These are phyloP conservation scores for Camellia sinensis DNA, from an alignment of 148 eudicot species.

Conservation along the genomic window DNA sequence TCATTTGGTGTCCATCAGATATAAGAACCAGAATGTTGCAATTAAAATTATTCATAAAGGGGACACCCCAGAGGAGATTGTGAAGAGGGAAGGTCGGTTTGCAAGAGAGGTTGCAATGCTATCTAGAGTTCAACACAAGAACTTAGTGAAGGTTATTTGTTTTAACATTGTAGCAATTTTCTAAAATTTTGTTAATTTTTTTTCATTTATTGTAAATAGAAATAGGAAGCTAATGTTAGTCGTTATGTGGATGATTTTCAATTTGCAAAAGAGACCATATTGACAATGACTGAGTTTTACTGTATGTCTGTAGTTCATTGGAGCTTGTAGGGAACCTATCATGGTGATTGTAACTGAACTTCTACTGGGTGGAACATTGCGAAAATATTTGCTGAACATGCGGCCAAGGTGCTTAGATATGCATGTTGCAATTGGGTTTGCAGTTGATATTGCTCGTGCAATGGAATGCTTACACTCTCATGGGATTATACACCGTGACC, in stretches of 20 bases:
- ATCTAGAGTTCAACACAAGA: slow-evolving; percentile 86
- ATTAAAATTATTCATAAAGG: slow-evolving; percentile 83
- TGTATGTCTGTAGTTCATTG: slow-evolving; percentile 46
- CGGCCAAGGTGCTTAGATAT: slow-evolving; percentile 54
- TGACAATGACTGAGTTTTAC: not conserved
- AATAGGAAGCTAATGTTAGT: not conserved
- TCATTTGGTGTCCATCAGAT: slow-evolving; percentile 41
- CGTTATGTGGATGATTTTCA: not conserved
- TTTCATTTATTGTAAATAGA: not conserved
- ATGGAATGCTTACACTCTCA: slow-evolving; percentile 76
- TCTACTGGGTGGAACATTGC: slow-evolving; percentile 56
- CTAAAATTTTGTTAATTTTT: not conserved
- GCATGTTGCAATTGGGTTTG: slow-evolving; percentile 53
- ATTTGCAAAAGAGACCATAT: not conserved
- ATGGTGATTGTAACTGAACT: slow-evolving; percentile 74
- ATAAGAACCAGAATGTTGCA: slow-evolving; percentile 83
- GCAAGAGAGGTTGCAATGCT: slow-evolving; percentile 93
- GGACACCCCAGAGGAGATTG: slow-evolving; percentile 78
- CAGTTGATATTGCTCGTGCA: slow-evolving; percentile 76
- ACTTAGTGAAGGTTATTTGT: slow-evolving; percentile 70
- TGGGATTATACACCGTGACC: slow-evolving; percentile 72
- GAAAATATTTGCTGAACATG: slow-evolving; percentile 53
- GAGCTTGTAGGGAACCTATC: slow-evolving; percentile 64
- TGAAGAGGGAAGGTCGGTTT: slow-evolving; percentile 70
- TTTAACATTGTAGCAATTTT: not conserved